A percentile compares a stretch with the other conserved stretches of the same genome.
phyloP scores from a whole-genome alignment of 768 basidiomycete genomes.

The Boletus subparvulus region DNA sequence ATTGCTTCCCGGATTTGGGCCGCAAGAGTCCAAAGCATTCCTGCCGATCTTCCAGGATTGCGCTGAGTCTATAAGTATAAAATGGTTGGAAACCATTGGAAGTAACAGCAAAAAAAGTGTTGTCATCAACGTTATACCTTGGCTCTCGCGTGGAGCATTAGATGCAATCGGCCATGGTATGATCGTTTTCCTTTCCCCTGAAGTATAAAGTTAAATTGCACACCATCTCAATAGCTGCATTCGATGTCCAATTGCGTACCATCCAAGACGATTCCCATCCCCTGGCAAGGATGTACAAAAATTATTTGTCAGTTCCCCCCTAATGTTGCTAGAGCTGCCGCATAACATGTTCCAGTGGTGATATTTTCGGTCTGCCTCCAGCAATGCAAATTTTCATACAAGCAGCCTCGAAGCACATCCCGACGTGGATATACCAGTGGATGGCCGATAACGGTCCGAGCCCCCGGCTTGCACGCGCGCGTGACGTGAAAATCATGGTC shows the following conservation, averaged over 20 bases:
- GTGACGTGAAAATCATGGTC: background rate
- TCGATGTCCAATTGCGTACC: conserved; percentile 35
- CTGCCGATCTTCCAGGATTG: conserved; percentile 47
- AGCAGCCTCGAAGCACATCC: conserved; percentile 8
- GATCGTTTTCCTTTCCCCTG: background rate
- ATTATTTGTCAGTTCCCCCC: conserved; percentile 1
- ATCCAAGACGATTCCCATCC: background rate
- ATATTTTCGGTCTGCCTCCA: conserved; percentile 11
- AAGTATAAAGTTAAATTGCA: too few relatives aligned
- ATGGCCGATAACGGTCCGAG: background rate
- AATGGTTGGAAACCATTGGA: conserved; percentile 19
- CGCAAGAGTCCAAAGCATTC: conserved; percentile 48
- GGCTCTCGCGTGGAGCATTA: conserved; percentile 42
- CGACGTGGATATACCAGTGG: background rate
- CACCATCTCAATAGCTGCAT: conserved; percentile 35
- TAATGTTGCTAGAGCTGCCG: too few relatives aligned
- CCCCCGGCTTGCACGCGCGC: background rate
- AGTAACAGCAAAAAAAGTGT: background rate
- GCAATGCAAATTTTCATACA: conserved; percentile 6
- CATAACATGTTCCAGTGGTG: background rate
- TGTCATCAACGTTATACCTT: conserved; percentile 18
- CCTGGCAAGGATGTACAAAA: conserved; percentile 4
- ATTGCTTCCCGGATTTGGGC: conserved; percentile 56
- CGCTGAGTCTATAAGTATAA: conserved; percentile 15
- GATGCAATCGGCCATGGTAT: conserved; percentile 50